Conservation (phyloP, 805 yeast genomes). For the Candida sanyiensis region DNA sequence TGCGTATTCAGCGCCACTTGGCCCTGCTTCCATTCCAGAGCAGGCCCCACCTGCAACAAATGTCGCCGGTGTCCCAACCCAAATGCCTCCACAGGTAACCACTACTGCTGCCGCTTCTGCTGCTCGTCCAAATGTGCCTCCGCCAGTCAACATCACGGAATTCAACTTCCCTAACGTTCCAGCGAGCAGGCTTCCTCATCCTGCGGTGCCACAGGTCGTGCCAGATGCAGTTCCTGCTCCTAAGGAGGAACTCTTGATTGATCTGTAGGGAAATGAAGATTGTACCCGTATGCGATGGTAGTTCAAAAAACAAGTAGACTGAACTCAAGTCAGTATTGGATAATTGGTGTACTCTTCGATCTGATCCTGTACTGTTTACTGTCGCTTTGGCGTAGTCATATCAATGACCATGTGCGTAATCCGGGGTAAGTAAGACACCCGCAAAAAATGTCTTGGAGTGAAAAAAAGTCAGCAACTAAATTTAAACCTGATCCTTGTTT, state of each 20-base stretch:
- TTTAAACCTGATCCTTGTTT: no score
- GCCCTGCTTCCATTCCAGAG: constrained; percentile 9
- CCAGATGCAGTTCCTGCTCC: constrained; percentile 4
- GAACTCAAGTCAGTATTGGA: no score
- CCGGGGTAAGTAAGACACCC: no score
- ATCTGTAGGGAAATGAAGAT: no score
- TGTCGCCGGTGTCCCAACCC: constrained; percentile 13
- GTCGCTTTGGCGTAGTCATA: no score
- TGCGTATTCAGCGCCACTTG: constrained; percentile 20
- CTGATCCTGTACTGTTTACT: no score
- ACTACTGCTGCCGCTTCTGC: neutral
- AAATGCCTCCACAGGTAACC: constrained; percentile 5
- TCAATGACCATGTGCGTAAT: no score
- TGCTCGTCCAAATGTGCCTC: neutral
- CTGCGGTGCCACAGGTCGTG: constrained; percentile 3
- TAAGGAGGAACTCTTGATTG: constrained; percentile 23
- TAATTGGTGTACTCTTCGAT: no score
- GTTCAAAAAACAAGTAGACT: no score
- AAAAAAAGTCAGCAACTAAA: no score
- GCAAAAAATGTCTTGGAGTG: no score
- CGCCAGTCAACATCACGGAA: constrained; percentile 26
- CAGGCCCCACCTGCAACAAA: constrained; percentile 6
- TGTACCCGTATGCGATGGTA: no score
- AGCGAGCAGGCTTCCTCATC: constrained; percentile 18
- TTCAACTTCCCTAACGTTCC: constrained; percentile 39